Base-by-base conservation (phyloP, 768 basidiomycete species). In the Chlorophyllum brunneum region DNA sequence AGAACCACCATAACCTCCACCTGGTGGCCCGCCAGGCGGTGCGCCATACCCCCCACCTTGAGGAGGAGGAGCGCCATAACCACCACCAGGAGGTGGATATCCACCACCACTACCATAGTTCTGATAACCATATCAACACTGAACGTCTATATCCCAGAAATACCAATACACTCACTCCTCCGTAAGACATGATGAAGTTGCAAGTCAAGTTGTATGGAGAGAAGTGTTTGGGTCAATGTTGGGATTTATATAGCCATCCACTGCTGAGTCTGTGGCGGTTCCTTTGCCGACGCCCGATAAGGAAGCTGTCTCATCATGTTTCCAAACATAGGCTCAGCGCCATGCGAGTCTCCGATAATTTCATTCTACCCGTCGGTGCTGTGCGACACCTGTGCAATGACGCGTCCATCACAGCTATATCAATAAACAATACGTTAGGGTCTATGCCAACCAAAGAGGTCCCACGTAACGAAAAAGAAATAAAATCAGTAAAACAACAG, bases 171-270 rank as follows among this genome's bases (percentile, higher is more conserved):
- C 61, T 53, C 55, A 63, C 64, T 27, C 69, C 64, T 29, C 68
- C 68, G 67, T 70, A 72, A 31, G 72, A 71, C 71, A 74, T 71
- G 15, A 42, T 59, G 27, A 18, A 48, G 13, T 11, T 31, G 45
- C 9, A 22, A 15, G 22, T 52, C 23, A 16, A 56, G 18, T 10
- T 26, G 7, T 2, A 22, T 11, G 9, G 11, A 6, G 4, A 31
- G 30, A 16, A 27, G 27, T 5, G 38, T 11, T 10, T 40, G 39
- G 11, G 10, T 18, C 38, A 48, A 22, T 38, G 46, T 27, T 38
- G 51, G 2, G 47, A n/a, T 16, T 53, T 40, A 40, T 40, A 40
- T 16, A 20, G 5, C 39, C 7, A 4, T n/a, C n/a, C 41, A 39
- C 44, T 24, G 9, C 53, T 44, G 24, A 43, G 3, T 6, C n/a